Evolutionary conservation across 2,329 filamentous ascomycete genomes (phyloP).

Genomic region (Aureobasidium subglaciale): DNA sequence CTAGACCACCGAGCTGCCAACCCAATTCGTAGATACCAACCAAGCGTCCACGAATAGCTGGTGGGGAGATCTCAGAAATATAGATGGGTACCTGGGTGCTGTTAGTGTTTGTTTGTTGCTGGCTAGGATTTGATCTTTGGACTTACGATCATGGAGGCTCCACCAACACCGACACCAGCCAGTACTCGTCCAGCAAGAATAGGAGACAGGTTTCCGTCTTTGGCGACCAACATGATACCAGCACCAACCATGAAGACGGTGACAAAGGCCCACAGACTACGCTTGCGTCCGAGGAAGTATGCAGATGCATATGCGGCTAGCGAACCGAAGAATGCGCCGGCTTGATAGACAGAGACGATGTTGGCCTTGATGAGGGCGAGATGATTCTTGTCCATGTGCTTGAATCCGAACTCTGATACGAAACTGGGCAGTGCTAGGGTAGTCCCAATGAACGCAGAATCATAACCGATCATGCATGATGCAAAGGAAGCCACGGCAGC

Average conservation of each 20-base stretch:
- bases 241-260: constrained; percentile 63
- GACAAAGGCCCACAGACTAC: constrained; percentile 55
- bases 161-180: constrained; percentile 51
- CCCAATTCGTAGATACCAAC: constrained; percentile 52
- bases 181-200: constrained; percentile 52
- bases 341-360: constrained; percentile 76
- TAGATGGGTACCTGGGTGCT: constrained; percentile 44
- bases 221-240: constrained; percentile 63
- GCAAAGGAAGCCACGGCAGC: constrained; percentile 50
- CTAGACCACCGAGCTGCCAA: constrained; percentile 47
- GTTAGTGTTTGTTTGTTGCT: background rate
- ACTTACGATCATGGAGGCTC: constrained; percentile 45
- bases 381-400: constrained; percentile 38
- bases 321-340: constrained; percentile 77
- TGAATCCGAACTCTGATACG: constrained; percentile 59
- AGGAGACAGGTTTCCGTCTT: constrained; percentile 54
- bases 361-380: constrained; percentile 61
- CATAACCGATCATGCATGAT: constrained; percentile 55
- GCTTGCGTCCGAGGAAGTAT: constrained; percentile 61
- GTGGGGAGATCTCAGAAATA: constrained; percentile 52
- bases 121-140: too few species aligned
- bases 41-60: constrained; percentile 52
- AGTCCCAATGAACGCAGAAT: constrained; percentile 72
- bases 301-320: constrained; percentile 59
- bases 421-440: constrained; percentile 67